A percentile compares a stretch with the other conserved stretches of the same genome.
These are phyloP conservation scores for Nothophoma quercina DNA, from an alignment of 2,329 filamentous ascomycete genomes.

Conservation along the genomic window DNA sequence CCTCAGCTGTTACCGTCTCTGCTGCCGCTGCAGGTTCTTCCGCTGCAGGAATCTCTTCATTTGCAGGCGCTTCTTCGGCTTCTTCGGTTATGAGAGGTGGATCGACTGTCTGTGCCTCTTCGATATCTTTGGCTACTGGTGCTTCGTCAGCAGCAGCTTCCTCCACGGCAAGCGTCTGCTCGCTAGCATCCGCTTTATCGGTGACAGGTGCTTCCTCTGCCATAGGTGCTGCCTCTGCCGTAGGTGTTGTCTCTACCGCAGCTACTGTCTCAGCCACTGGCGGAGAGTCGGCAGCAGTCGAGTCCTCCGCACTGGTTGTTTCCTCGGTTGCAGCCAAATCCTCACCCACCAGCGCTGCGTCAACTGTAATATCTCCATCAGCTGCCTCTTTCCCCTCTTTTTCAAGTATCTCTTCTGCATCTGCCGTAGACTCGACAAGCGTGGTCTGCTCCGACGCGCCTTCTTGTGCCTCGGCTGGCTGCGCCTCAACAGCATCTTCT, in stretches of 20 bases:
- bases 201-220: not conserved
- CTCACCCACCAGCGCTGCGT: not conserved
- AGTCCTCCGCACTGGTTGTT: not conserved
- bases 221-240: not conserved
- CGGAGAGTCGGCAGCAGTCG: not conserved
- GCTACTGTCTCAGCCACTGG: not conserved
- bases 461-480: not conserved
- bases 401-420: too few relatives aligned
- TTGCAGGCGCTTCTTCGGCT: not conserved
- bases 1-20: not conserved
- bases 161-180: not conserved
- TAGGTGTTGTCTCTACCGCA: not conserved
- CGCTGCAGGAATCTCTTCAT: not conserved
- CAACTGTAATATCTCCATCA: too few relatives aligned
- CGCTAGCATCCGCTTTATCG: too few relatives aligned
- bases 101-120: not conserved
- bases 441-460: not conserved
- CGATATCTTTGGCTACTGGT: not conserved
- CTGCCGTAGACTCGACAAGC: not conserved
- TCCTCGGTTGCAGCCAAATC: not conserved
- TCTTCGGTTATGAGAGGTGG: too few relatives aligned
- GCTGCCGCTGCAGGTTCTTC: not conserved
- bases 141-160: constrained; percentile 3
- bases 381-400: too few relatives aligned
- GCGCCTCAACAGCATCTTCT: not conserved